Base-by-base conservation (phyloP, 225 moss, liverwort and hornwort genomes). In the Physcomitrium patens region DNA sequence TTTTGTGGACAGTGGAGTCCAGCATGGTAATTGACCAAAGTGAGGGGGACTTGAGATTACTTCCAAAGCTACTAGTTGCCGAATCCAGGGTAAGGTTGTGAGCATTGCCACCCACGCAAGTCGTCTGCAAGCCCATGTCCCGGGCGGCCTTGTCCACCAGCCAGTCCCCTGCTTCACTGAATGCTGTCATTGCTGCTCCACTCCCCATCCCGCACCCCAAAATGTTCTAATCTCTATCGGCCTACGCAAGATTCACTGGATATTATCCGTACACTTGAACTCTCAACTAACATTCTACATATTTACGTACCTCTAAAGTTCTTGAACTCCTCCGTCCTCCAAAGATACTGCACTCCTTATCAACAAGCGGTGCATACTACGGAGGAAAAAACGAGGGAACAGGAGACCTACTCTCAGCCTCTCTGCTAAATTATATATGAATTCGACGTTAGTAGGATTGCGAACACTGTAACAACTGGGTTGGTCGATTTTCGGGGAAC, bases 91-190 rank as follows among this genome's bases (percentile, higher is more conserved):
- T 76, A 28, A 85, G 69, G 8, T 86, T 56, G 13, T 58, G 76
- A 48, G 22, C 68, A 16, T 65, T 67, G 61, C 68, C 51, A 19
- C 76, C 79, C 70, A 76, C 51, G n/a, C 70, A 69, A 0, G 49
- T 75, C 77, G 83, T 75, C 41, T 74, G 77, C 86, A 77, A 80
- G 10, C 70, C 71, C 68, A 80, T 62, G 4, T 79, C 71, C 53
- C 74, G 56, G 3, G 69, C 55, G 9, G 52, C 76, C 24, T 56
- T 75, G 46, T 77, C 82, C 52, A 70, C 68, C 8, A 74, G 19
- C 81, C 81, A 85, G 60, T 82, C 76, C 64, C 82, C 77, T 26
- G 75, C 71, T 18, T 55, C 70, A 72, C 86, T 86, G 17, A 78
- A 73, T 18, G 76, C 70, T 10, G 76, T 72, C 85, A 85, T 81